Conservation (phyloP, 768 basidiomycete genomes). For the Tulasnella sp. region DNA sequence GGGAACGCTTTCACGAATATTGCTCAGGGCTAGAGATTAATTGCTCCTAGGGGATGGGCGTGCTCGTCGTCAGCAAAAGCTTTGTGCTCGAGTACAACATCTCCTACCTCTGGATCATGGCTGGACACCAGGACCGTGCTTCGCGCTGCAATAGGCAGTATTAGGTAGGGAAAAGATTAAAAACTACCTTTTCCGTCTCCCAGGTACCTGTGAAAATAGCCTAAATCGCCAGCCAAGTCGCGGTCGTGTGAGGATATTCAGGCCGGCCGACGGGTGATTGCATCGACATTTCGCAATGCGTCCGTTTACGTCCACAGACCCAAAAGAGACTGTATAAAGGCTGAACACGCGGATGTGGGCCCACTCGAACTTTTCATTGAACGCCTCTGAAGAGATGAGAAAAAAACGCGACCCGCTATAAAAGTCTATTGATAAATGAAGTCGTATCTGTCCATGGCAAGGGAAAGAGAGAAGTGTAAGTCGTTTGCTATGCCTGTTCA, state of each 20-base stretch:
- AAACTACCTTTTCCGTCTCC: too few relatives aligned
- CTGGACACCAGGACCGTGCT: neutral
- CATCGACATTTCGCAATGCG: neutral
- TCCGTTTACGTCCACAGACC: neutral
- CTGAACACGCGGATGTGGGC: neutral
- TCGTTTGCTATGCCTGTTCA: neutral
- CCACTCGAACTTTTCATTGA: neutral
- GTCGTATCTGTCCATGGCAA: conserved; percentile 51
- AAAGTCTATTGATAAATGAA: conserved; percentile 69
- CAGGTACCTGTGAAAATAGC: too few relatives aligned
- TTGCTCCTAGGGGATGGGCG: neutral
- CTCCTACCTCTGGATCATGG: neutral
- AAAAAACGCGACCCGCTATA: neutral
- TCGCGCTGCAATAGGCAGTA: too few relatives aligned
- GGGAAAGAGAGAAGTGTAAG: conserved; percentile 8
- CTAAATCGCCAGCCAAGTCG: too few relatives aligned
- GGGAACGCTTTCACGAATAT: neutral
- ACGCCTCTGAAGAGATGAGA: neutral
- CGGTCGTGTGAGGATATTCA: too few relatives aligned
- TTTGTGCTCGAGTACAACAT: neutral
- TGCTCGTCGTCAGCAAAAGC: neutral
- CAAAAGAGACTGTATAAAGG: neutral
- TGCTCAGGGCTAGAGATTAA: neutral
- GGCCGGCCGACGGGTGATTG: too few relatives aligned
- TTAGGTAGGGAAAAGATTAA: too few relatives aligned